Base-by-base conservation (phyloP, 768 basidiomycete genomes). In the Hericium alpestre region DNA sequence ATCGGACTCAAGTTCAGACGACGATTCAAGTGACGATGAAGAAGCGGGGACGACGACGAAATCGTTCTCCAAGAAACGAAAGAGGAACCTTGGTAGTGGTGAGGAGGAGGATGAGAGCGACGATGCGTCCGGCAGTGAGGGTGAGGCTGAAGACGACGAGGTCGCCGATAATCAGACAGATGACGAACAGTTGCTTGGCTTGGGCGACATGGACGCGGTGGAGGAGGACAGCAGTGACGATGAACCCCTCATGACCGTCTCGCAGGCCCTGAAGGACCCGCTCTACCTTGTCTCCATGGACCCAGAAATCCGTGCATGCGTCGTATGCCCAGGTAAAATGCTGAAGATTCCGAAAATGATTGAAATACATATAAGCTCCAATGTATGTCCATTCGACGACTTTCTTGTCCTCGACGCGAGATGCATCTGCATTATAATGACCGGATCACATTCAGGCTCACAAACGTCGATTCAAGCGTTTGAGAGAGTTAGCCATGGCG, bases 311-410 rank as follows among this genome's bases (percentile, higher is more conserved):
- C 77, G 78, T 60, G 77, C 74, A 9, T 90, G 89, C 66, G 74
- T 83, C 8, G 65, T 86, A 5, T 91, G 89, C 67, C 87, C 84
- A 11, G 82, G 81, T 40, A 91, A 87, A 65, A 65, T 76, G n/a
- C 74, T 91, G 41, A 88, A 88, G 65, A 77, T 78, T 50, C 54
- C 61, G 9, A 73, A 72, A 52, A 82, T 85, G 80, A 71, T 78
- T 38, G 70, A 74, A 56, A 68, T 77, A 13, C 89, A 91, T 67
- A 73, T 72, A 57, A 71, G 71, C 10, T 86, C 87, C 38, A 81
- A 77, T 69, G 89, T 81, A 77, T 70, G 82, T 79, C 69, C 63
- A 66, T 59, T 72, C 12, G 47, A 38, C n/a, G 2, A 46, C 11
- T 9, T n/a, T 46, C 43, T 46, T 43, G 41, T 18, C 18, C 12